phyloP scores from a whole-genome alignment of 768 basidiomycete genomes.

The Lactifluus subvellereus region DNA sequence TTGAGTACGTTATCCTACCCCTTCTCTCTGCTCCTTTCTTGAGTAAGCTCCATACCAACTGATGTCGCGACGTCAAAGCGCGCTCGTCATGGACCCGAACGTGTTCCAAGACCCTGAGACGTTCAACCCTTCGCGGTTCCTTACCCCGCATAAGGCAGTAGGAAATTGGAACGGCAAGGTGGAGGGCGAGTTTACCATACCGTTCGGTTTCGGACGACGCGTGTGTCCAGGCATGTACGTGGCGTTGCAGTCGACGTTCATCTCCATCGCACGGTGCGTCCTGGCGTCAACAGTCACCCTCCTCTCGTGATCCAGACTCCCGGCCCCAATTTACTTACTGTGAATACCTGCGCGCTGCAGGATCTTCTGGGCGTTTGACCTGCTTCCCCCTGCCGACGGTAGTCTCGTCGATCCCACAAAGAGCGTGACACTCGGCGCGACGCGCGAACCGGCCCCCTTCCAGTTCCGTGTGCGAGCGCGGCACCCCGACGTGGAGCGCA shows the following conservation, averaged over 20 bases:
- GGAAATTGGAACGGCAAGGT: slow-evolving; percentile 12
- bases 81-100: slow-evolving; percentile 22
- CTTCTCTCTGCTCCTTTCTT: not conserved
- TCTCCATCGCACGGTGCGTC: slow-evolving; percentile 18
- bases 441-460: slow-evolving; percentile 8
- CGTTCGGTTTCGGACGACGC: slow-evolving; percentile 26
- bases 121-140: slow-evolving; percentile 28
- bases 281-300: no score
- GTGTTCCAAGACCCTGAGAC: slow-evolving; percentile 25
- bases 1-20: slow-evolving; percentile 6
- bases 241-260: slow-evolving; percentile 19
- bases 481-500: not conserved
- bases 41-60: not conserved
- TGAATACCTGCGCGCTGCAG: not conserved
- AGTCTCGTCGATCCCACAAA: not conserved
- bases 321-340: not conserved
- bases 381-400: slow-evolving; percentile 1
- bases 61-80: not conserved
- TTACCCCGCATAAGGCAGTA: slow-evolving; percentile 1
- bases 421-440: not conserved
- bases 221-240: slow-evolving; percentile 25
- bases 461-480: not conserved
- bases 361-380: slow-evolving; percentile 25
- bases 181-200: slow-evolving; percentile 19
- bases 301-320: not conserved